phyloP scores from a whole-genome alignment of 768 basidiomycete genomes.

The Rhizopogon vinicolor region DNA sequence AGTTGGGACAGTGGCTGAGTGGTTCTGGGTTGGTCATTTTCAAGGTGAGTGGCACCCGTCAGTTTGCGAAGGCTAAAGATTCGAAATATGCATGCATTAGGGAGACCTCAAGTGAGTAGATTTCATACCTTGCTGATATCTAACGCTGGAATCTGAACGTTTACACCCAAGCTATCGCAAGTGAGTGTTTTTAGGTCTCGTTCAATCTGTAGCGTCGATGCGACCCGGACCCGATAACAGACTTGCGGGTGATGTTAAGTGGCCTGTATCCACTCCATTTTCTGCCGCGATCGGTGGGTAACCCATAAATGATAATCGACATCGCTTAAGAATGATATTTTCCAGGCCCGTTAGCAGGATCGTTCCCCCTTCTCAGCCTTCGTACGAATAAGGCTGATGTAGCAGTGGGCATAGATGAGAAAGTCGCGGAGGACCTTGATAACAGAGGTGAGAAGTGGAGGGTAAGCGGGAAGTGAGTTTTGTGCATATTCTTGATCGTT shows the following conservation, averaged over 20 bases:
- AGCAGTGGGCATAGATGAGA: conserved; percentile 71
- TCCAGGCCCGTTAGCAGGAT: conserved; percentile 70
- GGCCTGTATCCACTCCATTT: conserved; percentile 82
- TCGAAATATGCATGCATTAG: conserved; percentile 28
- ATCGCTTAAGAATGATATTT: background rate
- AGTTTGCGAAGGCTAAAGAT: background rate
- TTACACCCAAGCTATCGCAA: conserved; percentile 66
- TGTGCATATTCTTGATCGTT: background rate
- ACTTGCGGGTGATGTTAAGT: conserved; percentile 82
- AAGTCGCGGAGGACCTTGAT: conserved; percentile 66
- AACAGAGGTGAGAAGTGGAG: conserved; percentile 68
- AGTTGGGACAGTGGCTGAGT: conserved; percentile 46
- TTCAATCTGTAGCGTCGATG: conserved; percentile 2
- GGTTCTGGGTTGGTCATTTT: conserved; percentile 72
- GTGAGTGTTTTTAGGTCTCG: conserved; percentile 37
- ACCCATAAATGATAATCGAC: background rate
- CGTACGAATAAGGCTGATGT: conserved; percentile 97
- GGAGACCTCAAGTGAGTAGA: conserved; percentile 86
- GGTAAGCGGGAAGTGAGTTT: conserved; percentile 65
- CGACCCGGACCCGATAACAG: conserved; percentile 32
- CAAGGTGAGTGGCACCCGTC: conserved; percentile 46
- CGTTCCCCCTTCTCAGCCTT: conserved; percentile 79
- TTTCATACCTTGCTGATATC: background rate
- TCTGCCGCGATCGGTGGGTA: conserved; percentile 60
- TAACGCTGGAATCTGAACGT: background rate